Percentiles rank a stretch among this genome's conserved stretches.
phyloP scores from a whole-genome alignment of 1,139 yeast species.

The Hyphopichia burtonii region DNA sequence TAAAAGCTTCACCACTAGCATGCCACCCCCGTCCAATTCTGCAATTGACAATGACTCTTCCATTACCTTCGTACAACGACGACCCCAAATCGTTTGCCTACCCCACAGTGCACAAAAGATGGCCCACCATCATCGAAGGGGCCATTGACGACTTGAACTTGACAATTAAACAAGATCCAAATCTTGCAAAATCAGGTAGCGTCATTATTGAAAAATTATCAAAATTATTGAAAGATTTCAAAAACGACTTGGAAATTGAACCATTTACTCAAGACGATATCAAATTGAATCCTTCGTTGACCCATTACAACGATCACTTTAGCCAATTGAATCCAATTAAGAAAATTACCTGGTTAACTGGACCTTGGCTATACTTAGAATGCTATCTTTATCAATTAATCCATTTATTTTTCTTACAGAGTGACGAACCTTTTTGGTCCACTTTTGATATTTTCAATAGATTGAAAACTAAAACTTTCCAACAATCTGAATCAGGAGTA shows the following conservation, averaged over 20 bases:
- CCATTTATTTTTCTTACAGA: slow-evolving; percentile 42
- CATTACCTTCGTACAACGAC: slow-evolving; percentile 56
- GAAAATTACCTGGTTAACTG: slow-evolving; percentile 70
- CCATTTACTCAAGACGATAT: slow-evolving; percentile 45
- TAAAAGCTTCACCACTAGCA: too few species aligned
- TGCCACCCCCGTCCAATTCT: too few species aligned
- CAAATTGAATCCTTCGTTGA: slow-evolving; percentile 41
- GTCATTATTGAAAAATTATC: slow-evolving; percentile 35
- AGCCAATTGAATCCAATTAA: slow-evolving; percentile 21
- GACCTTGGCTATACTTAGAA: slow-evolving; percentile 91
- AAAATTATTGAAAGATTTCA: slow-evolving; percentile 35
- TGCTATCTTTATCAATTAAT: slow-evolving; percentile 77
- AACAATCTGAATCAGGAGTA: slow-evolving; percentile 74
- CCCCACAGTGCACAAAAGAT: slow-evolving; percentile 73
- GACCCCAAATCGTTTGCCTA: slow-evolving; percentile 80
- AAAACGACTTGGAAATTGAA: slow-evolving; percentile 36
- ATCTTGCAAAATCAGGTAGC: slow-evolving; percentile 29
- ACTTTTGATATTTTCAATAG: slow-evolving; percentile 68
- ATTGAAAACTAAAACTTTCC: slow-evolving; percentile 72
- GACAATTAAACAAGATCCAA: slow-evolving; percentile 13
- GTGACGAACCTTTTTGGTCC: slow-evolving; percentile 41
- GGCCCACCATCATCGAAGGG: slow-evolving; percentile 80
- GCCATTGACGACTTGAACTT: slow-evolving; percentile 58
- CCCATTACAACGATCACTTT: slow-evolving; percentile 51
- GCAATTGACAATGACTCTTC: too few species aligned